Conservation (phyloP, 208 protist genomes). For the Trypanosoma mega region DNA sequence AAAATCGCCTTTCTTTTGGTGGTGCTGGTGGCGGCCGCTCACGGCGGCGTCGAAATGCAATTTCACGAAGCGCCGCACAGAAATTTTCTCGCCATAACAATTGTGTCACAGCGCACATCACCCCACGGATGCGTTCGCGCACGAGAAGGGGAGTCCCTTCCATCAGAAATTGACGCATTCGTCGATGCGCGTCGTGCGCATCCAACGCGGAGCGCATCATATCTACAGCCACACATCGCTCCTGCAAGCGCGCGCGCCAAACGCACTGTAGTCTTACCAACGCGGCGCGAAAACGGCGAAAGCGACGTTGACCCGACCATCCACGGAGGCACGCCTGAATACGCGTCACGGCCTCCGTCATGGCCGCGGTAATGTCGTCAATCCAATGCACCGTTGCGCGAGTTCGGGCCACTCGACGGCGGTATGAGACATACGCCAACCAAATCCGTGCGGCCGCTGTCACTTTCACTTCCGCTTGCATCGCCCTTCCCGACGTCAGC, state of each 20-base stretch:
- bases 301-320: not conserved
- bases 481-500: not conserved
- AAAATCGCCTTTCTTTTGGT: constrained; percentile 22
- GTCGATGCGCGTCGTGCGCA: not conserved
- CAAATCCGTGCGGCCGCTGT: constrained; percentile 1
- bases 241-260: constrained; percentile 26
- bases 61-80: constrained; percentile 52
- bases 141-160: not conserved
- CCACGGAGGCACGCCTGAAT: constrained; percentile 5
- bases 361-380: not conserved
- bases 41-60: constrained; percentile 40
- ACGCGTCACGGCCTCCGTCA: not conserved
- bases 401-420: not conserved
- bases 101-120: constrained; percentile 50
- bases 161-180: not conserved
- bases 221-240: constrained; percentile 3
- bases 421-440: constrained; percentile 1
- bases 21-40: constrained; percentile 3
- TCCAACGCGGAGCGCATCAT: constrained; percentile 8
- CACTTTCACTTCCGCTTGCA: not conserved
- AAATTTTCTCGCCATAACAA: constrained; percentile 83
- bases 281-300: not conserved
- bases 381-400: not conserved
- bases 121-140: constrained; percentile 11
- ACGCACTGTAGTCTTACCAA: constrained; percentile 1